Base-by-base conservation (phyloP, 1,284 basidiomycete species). In the Trametes pubescens region DNA sequence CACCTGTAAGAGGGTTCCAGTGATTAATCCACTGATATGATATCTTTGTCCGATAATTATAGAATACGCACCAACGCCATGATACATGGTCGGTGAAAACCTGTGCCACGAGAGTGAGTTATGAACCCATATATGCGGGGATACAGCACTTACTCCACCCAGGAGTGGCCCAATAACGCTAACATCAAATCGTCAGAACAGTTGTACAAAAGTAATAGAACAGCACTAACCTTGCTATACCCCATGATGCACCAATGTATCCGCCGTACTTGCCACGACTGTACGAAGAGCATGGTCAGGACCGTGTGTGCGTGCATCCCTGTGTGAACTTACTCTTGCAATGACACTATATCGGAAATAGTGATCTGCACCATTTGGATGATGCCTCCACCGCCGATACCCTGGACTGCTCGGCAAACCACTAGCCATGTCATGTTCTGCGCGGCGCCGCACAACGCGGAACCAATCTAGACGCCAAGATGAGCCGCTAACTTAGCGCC, bases 381-480 rank as follows among this genome's bases (percentile, higher is more conserved):
- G 64, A 92, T 89, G 1, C 90, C 92, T 11, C 92, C 92, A 4
- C 92, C 92, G 32, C 93, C 93, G 32, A 94, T 85, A 13, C 93
- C 94, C 74, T 95, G 94, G 0, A 96, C 79, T 1, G 91, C 93
- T 69, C 94, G 85, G 52, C 84, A 86, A 1, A 91, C 81, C 48
- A 92, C 87, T 16, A 95, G 79, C 93, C 81, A 89, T 2, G 80
- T 83, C 85, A 94, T 91, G 64, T 69, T 88, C 73, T 95, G 89
- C 0, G 94, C 93, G 1, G 92, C 90, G 14, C 93, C 94, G 69
- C 92, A 94, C 62, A 95, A 76, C 0, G 91, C 92, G 1, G 91
- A 93, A 7, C 92, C 93, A 65, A 94, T 75, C 84, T 91, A 59
- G 16, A 14, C 29, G 7, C 4, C 2, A 16, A 34, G 32, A 51